These are phyloP conservation scores for Globisporangium carolinianum DNA, from an alignment of 352 stramenopile genomes.

Conservation along the genomic window DNA sequence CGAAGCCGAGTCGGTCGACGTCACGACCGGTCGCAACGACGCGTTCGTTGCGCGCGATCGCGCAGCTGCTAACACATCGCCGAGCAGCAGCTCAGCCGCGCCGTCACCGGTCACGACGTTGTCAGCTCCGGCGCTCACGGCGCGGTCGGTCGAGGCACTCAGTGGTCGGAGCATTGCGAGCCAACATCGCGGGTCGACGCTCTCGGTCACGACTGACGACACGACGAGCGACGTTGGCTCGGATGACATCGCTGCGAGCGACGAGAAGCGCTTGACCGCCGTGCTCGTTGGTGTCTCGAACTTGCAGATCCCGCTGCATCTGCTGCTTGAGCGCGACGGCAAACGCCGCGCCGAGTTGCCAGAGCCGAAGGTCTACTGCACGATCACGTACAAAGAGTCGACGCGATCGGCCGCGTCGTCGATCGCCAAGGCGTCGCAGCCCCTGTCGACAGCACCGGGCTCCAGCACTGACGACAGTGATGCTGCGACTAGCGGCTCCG, in stretches of 20 bases:
- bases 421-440: conserved; percentile 35
- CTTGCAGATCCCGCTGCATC: conserved; percentile 38
- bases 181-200: conserved; percentile 5
- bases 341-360: conserved; percentile 17
- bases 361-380: conserved; percentile 71
- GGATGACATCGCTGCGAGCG: conserved; percentile 36
- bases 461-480: too few species aligned
- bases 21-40: conserved; percentile 41
- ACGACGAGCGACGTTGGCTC: conserved; percentile 50
- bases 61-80: background rate
- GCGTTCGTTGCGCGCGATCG: conserved; percentile 5
- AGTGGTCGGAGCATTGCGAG: conserved; percentile 1
- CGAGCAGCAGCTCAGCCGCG: conserved; percentile 1
- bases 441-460: conserved; percentile 9
- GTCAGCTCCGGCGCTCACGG: conserved; percentile 20
- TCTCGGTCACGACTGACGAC: conserved; percentile 64
- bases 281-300: conserved; percentile 74
- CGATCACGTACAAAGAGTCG: conserved; percentile 68
- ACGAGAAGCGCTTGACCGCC: conserved; percentile 64
- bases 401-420: conserved; percentile 69
- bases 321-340: conserved; percentile 23
- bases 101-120: conserved; percentile 7
- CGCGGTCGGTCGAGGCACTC: conserved; percentile 14
- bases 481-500: conserved; percentile 6
- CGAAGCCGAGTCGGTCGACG: conserved; percentile 66